These are phyloP conservation scores for Podila epicladia DNA, from an alignment of 192 early-diverging fungal species.

Conservation along the genomic window DNA sequence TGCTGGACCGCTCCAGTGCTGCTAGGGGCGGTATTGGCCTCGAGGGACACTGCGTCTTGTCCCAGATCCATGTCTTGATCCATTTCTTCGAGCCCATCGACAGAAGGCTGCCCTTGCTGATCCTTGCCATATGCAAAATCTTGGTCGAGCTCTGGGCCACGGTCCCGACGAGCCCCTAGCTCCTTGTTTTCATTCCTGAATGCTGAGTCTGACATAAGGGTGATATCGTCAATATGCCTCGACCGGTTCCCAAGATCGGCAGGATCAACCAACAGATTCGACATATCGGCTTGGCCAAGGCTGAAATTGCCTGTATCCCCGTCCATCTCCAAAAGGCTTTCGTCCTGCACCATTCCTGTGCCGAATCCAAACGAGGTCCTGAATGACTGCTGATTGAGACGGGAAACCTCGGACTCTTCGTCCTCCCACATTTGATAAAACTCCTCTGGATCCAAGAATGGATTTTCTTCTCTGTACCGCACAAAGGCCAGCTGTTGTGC, in stretches of 20 bases:
- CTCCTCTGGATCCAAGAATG: constrained; percentile 31
- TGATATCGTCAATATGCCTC: constrained; percentile 24
- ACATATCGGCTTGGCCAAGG: constrained; percentile 15
- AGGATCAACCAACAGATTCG: constrained; percentile 4
- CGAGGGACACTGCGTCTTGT: constrained; percentile 8
- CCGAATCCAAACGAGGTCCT: constrained; percentile 13
- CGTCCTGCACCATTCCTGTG: not conserved
- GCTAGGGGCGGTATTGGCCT: constrained; percentile 15
- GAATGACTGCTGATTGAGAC: not conserved
- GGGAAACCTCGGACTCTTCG: constrained; percentile 9
- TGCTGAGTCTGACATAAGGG: not conserved
- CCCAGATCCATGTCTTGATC: not conserved
- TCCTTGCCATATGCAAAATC: not conserved
- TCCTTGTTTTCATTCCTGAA: constrained; percentile 1
- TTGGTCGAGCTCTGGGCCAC: not conserved
- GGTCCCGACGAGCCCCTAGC: not conserved
- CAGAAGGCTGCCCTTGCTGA: not conserved
- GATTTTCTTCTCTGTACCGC: constrained; percentile 26
- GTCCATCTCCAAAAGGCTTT: not conserved
- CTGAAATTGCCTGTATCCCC: constrained; percentile 15
- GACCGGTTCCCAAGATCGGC: not conserved
- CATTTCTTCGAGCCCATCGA: not conserved
- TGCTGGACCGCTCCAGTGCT: not conserved
- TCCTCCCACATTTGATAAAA: constrained; percentile 33
- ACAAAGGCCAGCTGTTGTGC: constrained; percentile 14